phyloP scores from a whole-genome alignment of 2,329 filamentous ascomycete species.

The Capronia epimyces region DNA sequence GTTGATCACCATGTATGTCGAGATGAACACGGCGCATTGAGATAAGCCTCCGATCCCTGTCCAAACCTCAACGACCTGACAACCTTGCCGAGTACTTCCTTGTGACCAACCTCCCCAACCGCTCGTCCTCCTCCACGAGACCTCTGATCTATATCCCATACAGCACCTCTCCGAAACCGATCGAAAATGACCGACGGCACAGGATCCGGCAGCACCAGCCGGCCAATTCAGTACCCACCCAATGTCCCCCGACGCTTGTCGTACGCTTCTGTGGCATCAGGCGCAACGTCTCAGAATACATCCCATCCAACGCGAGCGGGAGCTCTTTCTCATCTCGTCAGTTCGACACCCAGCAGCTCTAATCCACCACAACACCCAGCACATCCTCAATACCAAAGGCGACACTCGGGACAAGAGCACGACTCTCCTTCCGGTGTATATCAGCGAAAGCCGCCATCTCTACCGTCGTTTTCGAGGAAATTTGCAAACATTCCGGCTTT shows the following conservation, averaged over 20 bases:
- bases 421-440: slow-evolving; percentile 44
- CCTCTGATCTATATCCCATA: background rate
- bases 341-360: slow-evolving; percentile 33
- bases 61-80: slow-evolving; percentile 1
- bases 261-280: slow-evolving; percentile 58
- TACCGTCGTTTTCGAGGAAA: slow-evolving; percentile 47
- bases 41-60: background rate
- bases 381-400: slow-evolving; percentile 33
- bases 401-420: slow-evolving; percentile 42
- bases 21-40: slow-evolving; percentile 3
- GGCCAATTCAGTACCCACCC: slow-evolving; percentile 14
- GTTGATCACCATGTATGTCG: background rate
- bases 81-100: slow-evolving; percentile 8
- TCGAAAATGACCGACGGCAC: slow-evolving; percentile 19
- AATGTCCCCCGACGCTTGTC: slow-evolving; percentile 48
- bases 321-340: slow-evolving; percentile 32
- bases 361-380: slow-evolving; percentile 35
- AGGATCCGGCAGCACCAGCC: slow-evolving; percentile 13
- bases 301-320: slow-evolving; percentile 40
- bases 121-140: background rate
- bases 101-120: slow-evolving; percentile 10
- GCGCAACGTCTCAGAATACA: slow-evolving; percentile 40
- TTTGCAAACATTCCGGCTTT: slow-evolving; percentile 36
- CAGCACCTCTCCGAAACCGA: background rate
- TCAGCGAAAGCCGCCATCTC: slow-evolving; percentile 39